These are phyloP conservation scores for Sugiyamaella japonica DNA, from an alignment of 1,139 yeast species.

Conservation along the genomic window DNA sequence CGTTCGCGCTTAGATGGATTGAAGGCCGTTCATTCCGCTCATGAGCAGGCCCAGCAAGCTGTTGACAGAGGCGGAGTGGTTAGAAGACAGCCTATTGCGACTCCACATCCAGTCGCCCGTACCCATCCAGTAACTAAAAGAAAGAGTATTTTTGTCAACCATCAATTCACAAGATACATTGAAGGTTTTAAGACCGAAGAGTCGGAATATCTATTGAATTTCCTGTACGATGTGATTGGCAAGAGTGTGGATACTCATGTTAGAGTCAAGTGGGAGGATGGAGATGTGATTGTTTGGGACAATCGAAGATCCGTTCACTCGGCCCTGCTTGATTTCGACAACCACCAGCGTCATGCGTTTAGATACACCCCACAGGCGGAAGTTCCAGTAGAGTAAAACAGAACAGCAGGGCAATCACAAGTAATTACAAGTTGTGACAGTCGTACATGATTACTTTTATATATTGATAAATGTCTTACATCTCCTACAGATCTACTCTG, in stretches of 20 bases:
- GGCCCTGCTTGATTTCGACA: conserved; percentile 62
- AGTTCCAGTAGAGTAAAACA: conserved; percentile 21
- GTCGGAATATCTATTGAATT: conserved; percentile 51
- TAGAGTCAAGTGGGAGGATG: conserved; percentile 59
- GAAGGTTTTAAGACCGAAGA: conserved; percentile 59
- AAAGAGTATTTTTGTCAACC: conserved; percentile 54
- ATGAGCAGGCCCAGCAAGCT: conserved; percentile 50
- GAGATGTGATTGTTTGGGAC: conserved; percentile 63
- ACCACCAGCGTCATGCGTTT: conserved; percentile 37
- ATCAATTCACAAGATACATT: conserved; percentile 53
- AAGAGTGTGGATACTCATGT: conserved; percentile 54
- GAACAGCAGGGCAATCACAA: too few species aligned
- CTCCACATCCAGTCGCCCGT: conserved; percentile 56
- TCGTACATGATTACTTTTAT: too few species aligned
- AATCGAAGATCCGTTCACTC: conserved; percentile 64
- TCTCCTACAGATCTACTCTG: too few species aligned
- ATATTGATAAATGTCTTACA: too few species aligned
- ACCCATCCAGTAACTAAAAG: conserved; percentile 57
- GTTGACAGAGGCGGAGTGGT: conserved; percentile 49
- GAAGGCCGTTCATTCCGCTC: conserved; percentile 55
- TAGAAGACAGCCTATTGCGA: conserved; percentile 51
- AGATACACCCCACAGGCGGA: conserved; percentile 41
- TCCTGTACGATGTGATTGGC: conserved; percentile 51
- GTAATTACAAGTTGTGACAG: too few species aligned
- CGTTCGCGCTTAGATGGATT: conserved; percentile 51